Evolutionary conservation across 306 rosid species (phyloP), one percentile per base, ranked within the genome.

Genomic region (Begonia loranthoides): DNA sequence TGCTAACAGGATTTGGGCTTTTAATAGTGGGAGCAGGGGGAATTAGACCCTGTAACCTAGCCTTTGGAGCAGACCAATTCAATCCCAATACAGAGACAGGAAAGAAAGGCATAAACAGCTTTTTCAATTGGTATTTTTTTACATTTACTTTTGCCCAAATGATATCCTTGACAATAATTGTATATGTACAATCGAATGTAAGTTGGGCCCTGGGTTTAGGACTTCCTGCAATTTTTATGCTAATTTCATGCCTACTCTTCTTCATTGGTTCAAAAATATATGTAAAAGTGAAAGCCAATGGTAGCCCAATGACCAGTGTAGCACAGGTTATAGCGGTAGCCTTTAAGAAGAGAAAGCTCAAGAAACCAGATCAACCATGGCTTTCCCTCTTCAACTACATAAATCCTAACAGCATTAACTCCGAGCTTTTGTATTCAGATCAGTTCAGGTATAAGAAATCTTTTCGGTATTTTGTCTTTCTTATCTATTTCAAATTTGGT

Each of bases 1-100:
- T 89, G 1, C 9, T 82, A 12, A 4, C 60, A 15, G 82, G 87
- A 47, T 82, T 84, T 11, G 84, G 70, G 2, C 54, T 76, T 11
- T 60, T 89, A n/a, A 8, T 79, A 21, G 38, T 79, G 2, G 97
- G 95, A 57, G 89, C 95, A 4, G 93, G 81, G 1, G 93, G 94
- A 11, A 62, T 89, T 36, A 53, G 97, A 51, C 97, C 97, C 13
- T 89, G 97, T 67, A 89, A 78, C 66, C 50, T 89, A 62, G 95
- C 90, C 9, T 89, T 84, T 54, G 97, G 97, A 38, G 95, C 80
- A 1, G 97, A 89, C 69, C 97, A 89, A 68, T 89, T 82, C 69
- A 56, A 89, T 43, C 90, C 87, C 4, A 76, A 72, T 0, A 79
- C 94, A 22, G 93, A 84, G 14, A 61, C 89, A 38, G 93, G 97